These are phyloP conservation scores for Coniosporium tulheliwenetii DNA, from an alignment of 2,329 filamentous ascomycete genomes.

Conservation along the genomic window DNA sequence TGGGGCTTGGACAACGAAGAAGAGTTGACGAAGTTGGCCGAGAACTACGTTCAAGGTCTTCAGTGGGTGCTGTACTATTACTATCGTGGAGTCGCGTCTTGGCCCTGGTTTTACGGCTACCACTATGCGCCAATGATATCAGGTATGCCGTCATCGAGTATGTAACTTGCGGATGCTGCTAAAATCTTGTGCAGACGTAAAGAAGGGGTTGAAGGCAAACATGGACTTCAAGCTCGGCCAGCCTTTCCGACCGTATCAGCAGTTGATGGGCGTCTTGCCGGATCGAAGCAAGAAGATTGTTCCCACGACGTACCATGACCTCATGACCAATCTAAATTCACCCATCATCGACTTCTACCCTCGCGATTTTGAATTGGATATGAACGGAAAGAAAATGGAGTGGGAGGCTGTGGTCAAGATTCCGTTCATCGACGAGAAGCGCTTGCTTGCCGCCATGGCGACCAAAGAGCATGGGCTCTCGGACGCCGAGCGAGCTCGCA, in stretches of 20 bases:
- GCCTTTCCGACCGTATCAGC: conserved; percentile 87
- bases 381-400: conserved; percentile 99
- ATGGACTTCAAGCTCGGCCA: conserved; percentile 88
- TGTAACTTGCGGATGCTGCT: background rate
- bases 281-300: conserved; percentile 97
- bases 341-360: conserved; percentile 98
- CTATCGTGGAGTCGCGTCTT: conserved; percentile 90
- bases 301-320: conserved; percentile 66
- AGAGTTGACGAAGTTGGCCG: conserved; percentile 66
- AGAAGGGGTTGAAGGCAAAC: conserved; percentile 71
- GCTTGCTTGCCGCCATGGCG: conserved; percentile 71
- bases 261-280: conserved; percentile 94
- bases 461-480: conserved; percentile 67
- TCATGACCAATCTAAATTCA: conserved; percentile 83
- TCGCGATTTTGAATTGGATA: conserved; percentile 89
- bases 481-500: conserved; percentile 64
- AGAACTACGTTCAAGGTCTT: conserved; percentile 94
- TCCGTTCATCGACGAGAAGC: conserved; percentile 89
- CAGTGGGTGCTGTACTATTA: conserved; percentile 99
- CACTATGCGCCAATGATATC: conserved; percentile 97
- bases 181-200: conserved; percentile 47
- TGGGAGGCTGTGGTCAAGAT: conserved; percentile 99
- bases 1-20: conserved; percentile 72
- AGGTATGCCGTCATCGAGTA: conserved; percentile 28
- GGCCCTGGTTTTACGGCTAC: conserved; percentile 96